phyloP scores from a whole-genome alignment of 805 yeast species.

The Wickerhamiella nectarea region DNA sequence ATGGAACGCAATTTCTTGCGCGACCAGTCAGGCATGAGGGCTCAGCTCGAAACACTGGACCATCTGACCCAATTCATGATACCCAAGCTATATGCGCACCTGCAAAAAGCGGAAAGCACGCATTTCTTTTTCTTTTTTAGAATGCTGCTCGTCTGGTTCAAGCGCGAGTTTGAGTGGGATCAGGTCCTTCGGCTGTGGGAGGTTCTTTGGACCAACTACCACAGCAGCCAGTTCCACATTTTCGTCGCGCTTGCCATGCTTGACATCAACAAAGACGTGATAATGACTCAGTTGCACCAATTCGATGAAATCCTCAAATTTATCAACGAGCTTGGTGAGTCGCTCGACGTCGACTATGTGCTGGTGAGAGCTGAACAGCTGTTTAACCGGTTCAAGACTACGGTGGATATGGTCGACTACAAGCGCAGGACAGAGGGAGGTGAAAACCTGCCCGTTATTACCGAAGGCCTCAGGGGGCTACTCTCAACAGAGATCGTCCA shows the following conservation, averaged over 20 bases:
- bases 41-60: conserved; percentile 70
- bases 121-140: conserved; percentile 88
- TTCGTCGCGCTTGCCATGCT: conserved; percentile 82
- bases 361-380: conserved; percentile 74
- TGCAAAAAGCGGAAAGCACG: conserved; percentile 76
- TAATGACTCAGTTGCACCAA: conserved; percentile 54
- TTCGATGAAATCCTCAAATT: conserved; percentile 89
- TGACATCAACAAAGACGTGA: conserved; percentile 70
- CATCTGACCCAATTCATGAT: conserved; percentile 82
- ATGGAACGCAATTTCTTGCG: conserved; percentile 91
- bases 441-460: conserved; percentile 22
- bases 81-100: conserved; percentile 69
- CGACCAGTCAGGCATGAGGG: conserved; percentile 86
- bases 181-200: conserved; percentile 84
- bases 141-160: conserved; percentile 90
- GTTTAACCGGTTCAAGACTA: conserved; percentile 65
- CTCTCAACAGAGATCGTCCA: conserved; percentile 49
- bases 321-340: conserved; percentile 77
- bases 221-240: conserved; percentile 75
- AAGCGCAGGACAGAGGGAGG: conserved; percentile 16
- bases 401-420: conserved; percentile 62
- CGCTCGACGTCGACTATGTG: conserved; percentile 59
- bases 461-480: conserved; percentile 43
- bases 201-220: conserved; percentile 74
- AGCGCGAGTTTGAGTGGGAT: conserved; percentile 73